These are phyloP conservation scores for Boechera divaricarpa DNA, from an alignment of 345 rosid genomes.

Conservation along the genomic window DNA sequence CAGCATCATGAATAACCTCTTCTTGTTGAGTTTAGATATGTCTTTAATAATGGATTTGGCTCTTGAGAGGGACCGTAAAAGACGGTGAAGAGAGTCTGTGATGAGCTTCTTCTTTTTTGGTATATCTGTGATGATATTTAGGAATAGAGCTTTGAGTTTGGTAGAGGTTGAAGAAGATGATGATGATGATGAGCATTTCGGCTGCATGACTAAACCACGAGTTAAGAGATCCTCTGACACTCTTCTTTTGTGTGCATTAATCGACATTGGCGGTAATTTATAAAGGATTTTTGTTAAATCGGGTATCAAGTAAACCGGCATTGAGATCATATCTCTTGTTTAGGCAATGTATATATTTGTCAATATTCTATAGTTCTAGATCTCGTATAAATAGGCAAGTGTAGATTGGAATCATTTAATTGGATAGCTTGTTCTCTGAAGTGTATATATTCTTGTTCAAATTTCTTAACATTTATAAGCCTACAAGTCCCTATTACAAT, in stretches of 20 bases:
- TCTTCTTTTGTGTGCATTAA: conserved; percentile 12
- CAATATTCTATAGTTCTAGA: too few species aligned
- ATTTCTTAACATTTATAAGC: too few species aligned
- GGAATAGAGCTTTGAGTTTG: conserved; percentile 62
- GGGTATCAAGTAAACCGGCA: too few species aligned
- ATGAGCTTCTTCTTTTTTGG: background rate
- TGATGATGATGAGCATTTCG: conserved; percentile 2
- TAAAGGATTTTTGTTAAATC: conserved; percentile 6
- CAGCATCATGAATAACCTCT: conserved; percentile 30
- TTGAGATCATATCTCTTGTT: background rate
- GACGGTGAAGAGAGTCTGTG: conserved; percentile 54
- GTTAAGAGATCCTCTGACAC: background rate
- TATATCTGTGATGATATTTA: conserved; percentile 50
- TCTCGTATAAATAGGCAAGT: background rate
- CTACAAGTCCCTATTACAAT: background rate
- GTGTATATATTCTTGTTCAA: too few species aligned
- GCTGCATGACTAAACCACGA: conserved; percentile 34
- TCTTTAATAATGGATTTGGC: conserved; percentile 58
- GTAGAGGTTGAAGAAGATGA: conserved; percentile 46
- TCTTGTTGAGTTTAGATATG: conserved; percentile 48
- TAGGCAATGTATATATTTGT: background rate
- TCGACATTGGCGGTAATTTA: conserved; percentile 32
- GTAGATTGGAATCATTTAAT: background rate
- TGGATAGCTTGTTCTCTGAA: too few species aligned
- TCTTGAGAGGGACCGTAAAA: conserved; percentile 59